Conservation (phyloP, 495 filamentous ascomycete species). For the Evansstolkia leycettana region DNA sequence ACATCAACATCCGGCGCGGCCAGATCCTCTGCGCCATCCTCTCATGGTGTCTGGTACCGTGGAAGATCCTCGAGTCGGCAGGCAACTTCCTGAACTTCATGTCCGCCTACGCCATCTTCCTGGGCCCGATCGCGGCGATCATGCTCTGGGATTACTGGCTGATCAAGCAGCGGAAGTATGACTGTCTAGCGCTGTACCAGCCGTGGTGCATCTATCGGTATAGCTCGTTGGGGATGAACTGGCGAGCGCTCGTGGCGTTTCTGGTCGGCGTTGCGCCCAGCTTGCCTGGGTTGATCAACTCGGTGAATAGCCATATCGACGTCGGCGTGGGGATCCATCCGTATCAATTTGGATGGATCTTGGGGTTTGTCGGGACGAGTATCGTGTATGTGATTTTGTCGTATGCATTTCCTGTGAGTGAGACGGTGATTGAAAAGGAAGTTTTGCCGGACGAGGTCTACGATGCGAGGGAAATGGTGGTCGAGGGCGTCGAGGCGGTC, state of each 20-base stretch:
- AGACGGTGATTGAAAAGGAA: constrained; percentile 25
- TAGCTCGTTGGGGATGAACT: constrained; percentile 46
- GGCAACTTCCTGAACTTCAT: constrained; percentile 48
- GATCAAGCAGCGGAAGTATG: constrained; percentile 46
- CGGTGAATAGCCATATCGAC: constrained; percentile 30
- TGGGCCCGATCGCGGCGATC: constrained; percentile 56
- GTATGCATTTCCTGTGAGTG: constrained; percentile 20
- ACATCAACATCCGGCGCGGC: constrained; percentile 51
- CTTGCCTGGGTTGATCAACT: constrained; percentile 45
- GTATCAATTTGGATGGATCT: constrained; percentile 44
- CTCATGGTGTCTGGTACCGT: constrained; percentile 49
- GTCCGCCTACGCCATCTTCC: constrained; percentile 53
- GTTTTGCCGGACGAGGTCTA: constrained; percentile 40
- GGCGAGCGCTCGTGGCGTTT: constrained; percentile 52
- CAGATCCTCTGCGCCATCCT: constrained; percentile 46
- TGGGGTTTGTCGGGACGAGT: constrained; percentile 37
- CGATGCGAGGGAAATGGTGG: constrained; percentile 18
- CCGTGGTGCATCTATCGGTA: constrained; percentile 37
- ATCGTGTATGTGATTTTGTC: constrained; percentile 33
- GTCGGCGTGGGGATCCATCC: constrained; percentile 37
- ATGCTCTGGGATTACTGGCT: constrained; percentile 59
- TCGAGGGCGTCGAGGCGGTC: constrained; percentile 12
- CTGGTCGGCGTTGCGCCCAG: constrained; percentile 49
- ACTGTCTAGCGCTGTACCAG: constrained; percentile 41
- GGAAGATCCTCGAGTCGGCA: constrained; percentile 50